Percentiles rank a stretch among this genome's conserved stretches.
These are phyloP conservation scores for Sugiyamaella smithiae DNA, from an alignment of 805 yeast species.

Conservation along the genomic window DNA sequence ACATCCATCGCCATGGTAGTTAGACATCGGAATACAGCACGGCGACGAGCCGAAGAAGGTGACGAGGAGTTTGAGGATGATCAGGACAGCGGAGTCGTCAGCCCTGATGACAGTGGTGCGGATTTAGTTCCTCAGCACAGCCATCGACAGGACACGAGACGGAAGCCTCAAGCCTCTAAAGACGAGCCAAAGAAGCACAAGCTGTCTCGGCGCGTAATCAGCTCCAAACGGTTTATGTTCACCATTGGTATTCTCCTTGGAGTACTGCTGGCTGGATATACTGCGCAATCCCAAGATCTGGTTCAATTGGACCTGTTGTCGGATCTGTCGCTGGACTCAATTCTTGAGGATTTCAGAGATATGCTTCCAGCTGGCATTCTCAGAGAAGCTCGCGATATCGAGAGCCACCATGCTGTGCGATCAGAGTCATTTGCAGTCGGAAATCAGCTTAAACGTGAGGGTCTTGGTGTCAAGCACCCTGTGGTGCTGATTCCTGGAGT, in stretches of 20 bases:
- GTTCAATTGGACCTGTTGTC: slow-evolving; percentile 47
- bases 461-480: slow-evolving; percentile 61
- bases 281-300: slow-evolving; percentile 48
- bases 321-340: slow-evolving; percentile 52
- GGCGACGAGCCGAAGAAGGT: background rate
- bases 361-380: slow-evolving; percentile 75
- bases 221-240: slow-evolving; percentile 56
- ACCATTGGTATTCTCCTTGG: slow-evolving; percentile 74
- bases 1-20: background rate
- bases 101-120: background rate
- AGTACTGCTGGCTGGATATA: slow-evolving; percentile 57
- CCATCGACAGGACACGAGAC: slow-evolving; percentile 10
- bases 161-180: background rate
- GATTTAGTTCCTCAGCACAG: slow-evolving; percentile 1
- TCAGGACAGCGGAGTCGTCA: background rate
- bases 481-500: slow-evolving; percentile 96
- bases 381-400: slow-evolving; percentile 56
- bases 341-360: slow-evolving; percentile 60
- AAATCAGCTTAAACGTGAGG: slow-evolving; percentile 50
- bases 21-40: background rate
- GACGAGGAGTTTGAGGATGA: background rate
- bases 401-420: slow-evolving; percentile 41
- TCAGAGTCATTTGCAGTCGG: slow-evolving; percentile 90
- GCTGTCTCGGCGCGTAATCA: slow-evolving; percentile 9
- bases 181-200: background rate